phyloP scores from a whole-genome alignment of 2,329 filamentous ascomycete genomes.

The Phaeophleospora eucalypticola region DNA sequence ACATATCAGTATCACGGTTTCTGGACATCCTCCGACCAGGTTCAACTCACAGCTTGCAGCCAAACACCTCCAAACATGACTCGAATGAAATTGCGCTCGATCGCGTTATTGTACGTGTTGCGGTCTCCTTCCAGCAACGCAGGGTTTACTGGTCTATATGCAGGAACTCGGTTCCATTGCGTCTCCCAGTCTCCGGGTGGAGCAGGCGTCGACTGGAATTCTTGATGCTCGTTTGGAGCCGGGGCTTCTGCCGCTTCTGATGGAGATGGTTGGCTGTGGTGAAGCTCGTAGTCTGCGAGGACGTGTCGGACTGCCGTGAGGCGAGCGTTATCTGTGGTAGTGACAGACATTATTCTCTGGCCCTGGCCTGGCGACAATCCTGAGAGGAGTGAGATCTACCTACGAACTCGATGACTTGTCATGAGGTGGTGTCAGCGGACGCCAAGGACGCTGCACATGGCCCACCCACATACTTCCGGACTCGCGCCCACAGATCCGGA shows the following conservation, averaged over 20 bases:
- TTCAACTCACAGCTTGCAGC: slow-evolving; percentile 41
- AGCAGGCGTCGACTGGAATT: slow-evolving; percentile 23
- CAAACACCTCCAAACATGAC: slow-evolving; percentile 48
- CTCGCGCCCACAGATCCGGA: no score
- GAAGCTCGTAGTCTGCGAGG: slow-evolving; percentile 47
- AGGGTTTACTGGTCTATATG: slow-evolving; percentile 45
- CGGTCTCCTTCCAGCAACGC: slow-evolving; percentile 40
- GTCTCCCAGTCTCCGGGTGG: slow-evolving; percentile 44
- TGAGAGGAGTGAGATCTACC: no score
- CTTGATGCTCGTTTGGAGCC: slow-evolving; percentile 29
- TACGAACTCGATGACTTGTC: no score
- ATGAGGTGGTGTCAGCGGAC: no score
- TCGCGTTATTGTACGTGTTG: slow-evolving; percentile 41
- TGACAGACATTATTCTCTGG: slow-evolving; percentile 38
- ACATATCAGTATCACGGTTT: slow-evolving; percentile 9
- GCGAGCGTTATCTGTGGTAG: slow-evolving; percentile 40
- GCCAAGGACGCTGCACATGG: no score
- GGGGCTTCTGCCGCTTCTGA: slow-evolving; percentile 27
- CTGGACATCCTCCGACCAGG: background rate
- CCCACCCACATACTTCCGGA: background rate
- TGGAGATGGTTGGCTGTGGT: slow-evolving; percentile 34
- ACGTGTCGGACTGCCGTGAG: slow-evolving; percentile 35
- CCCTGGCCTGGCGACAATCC: background rate
- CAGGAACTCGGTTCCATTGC: slow-evolving; percentile 46
- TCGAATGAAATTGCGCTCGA: slow-evolving; percentile 47